Evolutionary conservation across 441 rosid genomes (phyloP), one percentile per base, ranked within the genome.

Genomic region (Populus tomentosa): DNA sequence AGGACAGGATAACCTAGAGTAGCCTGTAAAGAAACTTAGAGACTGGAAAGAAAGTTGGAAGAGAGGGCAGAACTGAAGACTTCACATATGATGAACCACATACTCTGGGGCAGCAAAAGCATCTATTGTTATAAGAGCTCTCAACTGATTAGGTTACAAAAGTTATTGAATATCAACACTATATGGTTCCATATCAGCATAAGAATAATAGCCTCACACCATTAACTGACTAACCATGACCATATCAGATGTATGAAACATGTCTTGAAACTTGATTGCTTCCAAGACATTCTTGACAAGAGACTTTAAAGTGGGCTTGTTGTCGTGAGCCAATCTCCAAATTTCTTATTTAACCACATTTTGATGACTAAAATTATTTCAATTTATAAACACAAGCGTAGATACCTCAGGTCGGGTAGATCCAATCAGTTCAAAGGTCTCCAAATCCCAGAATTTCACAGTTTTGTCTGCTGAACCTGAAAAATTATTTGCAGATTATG

Each of bases 391-490:
- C 70, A 6, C 35, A 71, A 13, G 65, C 32, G 23, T 35, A 32
- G 28, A 71, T 90, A 97, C 99, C 99, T 97, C 98, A 24, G 99
- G 94, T 85, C 93, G 87, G 56, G 97, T 33, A 79, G 98, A 91
- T 80, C 97, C 99, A 80, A 97, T 94, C 84, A 93, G 81, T 76
- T 97, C 97, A 82, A 97, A 97, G 35, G 98, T 97, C 89, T 97
- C 99, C 89, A 97, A 85, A 82, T 94, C 99, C 98, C 98, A 97
- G 76, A 88, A 97, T 77, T 97, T 94, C 74, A 94, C 98, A 5
- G 99, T 97, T 83, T 85, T 82, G 79, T 97, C 99, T 6, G 97
- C 97, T 28, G 99, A 97, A 82, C 99, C 99, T 97, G 97, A 75
- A 88, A 77, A 87, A 42, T 38, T 56, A 84, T 56, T 46, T 30